Percentiles rank a stretch among this genome's conserved stretches.
Evolutionary conservation across 305 asterid genomes (phyloP).

Genomic region (Solanum hybrid): DNA sequence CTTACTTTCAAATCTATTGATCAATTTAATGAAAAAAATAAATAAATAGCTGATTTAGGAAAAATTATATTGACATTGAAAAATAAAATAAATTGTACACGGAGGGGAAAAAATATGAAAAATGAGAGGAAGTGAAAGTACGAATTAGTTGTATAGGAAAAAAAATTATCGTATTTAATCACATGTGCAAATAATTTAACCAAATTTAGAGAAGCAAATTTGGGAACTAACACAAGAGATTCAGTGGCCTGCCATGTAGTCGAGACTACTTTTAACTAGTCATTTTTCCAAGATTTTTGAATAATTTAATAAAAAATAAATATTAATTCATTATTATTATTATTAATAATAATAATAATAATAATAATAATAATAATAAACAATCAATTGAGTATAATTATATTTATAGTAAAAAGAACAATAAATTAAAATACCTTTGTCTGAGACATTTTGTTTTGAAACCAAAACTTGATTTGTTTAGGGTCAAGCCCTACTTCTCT

Average conservation of each 20-base stretch:
- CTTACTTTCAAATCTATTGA: background rate
- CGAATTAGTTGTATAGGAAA: background rate
- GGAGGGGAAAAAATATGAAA: background rate
- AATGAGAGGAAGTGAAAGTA: background rate
- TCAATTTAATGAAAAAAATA: background rate
- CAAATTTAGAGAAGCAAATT: background rate
- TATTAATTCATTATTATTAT: background rate
- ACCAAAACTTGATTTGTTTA: constrained; percentile 62
- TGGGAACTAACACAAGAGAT: background rate
- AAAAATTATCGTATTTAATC: background rate
- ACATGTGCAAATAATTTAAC: background rate
- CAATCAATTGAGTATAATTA: no score
- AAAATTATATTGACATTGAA: no score
- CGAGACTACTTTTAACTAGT: background rate
- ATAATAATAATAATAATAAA: background rate
- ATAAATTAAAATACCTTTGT: constrained; percentile 34
- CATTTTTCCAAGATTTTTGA: background rate
- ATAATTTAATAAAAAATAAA: background rate
- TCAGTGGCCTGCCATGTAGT: background rate
- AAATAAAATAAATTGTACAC: background rate
- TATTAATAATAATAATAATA: no score
- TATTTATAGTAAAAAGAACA: background rate
- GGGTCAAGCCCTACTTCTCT: constrained; percentile 52
- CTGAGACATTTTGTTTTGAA: constrained; percentile 68
- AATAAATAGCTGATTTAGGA: background rate